Evolutionary conservation across 164 flowering plant genomes (phyloP), one percentile per base, ranked within the genome.

Genomic region (Vitis amurensis): DNA sequence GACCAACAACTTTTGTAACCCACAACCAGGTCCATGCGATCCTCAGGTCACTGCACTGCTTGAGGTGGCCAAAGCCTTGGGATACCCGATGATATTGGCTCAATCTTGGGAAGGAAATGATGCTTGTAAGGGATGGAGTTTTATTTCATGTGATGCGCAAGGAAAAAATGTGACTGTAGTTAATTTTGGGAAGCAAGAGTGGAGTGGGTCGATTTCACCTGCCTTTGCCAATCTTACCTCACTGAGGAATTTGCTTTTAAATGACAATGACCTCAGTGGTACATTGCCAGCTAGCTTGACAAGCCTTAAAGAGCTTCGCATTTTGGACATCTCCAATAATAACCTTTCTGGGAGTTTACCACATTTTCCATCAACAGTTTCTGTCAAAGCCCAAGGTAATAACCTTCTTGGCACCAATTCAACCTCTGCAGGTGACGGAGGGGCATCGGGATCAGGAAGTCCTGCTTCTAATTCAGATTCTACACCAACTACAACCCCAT

Each of bases 51-150:
- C 77, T 6, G 66, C 71, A 23, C 76, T 89, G 72, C 80, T 89
- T 16, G 78, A 48, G 0, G 71, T 84, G 8, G 88, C 79, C 6
- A 82, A 76, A 9, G 88, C 79, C 5, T 48, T 89, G 5, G 87
- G 85, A 2, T 89, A 84, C 66, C 93, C 93, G 2, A 57, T 44
- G 58, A 58, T 12, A 3, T 76, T 89, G 62, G 85, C 89, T 0
- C 78, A 78, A 30, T 69, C 82, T 10, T 89, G 93, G 93, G 3
- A 7, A 61, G 93, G 89, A 8, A 86, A 89, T 70, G 73, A 89
- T 65, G 77, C 91, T 8, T 89, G 93, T 67, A 15, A 70, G 8
- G 57, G 62, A 1, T 87, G 93, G 93, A 55, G 23, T 8, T 83
- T 74, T 76, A 55, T 87, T 30, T 52, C 70, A 1, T 89, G 93